Percentiles rank a stretch among this genome's conserved stretches.
phyloP scores from a whole-genome alignment of 805 yeast genomes.

The Candida boidinii region DNA sequence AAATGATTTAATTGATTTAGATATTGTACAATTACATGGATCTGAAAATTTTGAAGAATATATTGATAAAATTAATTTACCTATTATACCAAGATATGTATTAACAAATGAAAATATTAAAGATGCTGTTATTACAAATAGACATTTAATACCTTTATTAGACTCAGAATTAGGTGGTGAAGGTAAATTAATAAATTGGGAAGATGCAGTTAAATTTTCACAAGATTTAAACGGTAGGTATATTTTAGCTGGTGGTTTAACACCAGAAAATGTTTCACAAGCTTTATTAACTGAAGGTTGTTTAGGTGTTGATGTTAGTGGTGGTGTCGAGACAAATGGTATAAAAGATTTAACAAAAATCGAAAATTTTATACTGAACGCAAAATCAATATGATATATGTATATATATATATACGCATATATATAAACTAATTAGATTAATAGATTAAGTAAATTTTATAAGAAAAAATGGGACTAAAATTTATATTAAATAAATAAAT shows the following conservation, averaged over 20 bases:
- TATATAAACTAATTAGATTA: background rate
- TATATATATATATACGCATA: constrained; percentile 14
- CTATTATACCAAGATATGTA: constrained; percentile 67
- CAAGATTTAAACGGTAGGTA: constrained; percentile 26
- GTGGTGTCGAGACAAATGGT: constrained; percentile 86
- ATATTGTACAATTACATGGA: constrained; percentile 87
- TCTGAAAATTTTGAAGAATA: constrained; percentile 45
- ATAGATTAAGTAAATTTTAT: background rate
- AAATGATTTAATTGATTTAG: constrained; percentile 42
- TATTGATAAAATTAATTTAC: constrained; percentile 30
- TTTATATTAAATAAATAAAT: background rate
- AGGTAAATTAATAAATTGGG: constrained; percentile 78
- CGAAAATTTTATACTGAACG: constrained; percentile 44
- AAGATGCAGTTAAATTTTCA: constrained; percentile 31
- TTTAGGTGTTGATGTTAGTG: constrained; percentile 90
- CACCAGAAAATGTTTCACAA: constrained; percentile 55
- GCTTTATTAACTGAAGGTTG: constrained; percentile 51
- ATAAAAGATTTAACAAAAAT: constrained; percentile 64
- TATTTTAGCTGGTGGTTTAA: constrained; percentile 86
- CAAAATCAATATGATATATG: no score
- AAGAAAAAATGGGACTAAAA: background rate
- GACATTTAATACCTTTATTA: constrained; percentile 52
- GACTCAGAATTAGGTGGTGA: constrained; percentile 93
- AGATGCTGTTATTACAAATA: constrained; percentile 16
- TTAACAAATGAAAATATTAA: constrained; percentile 39